A percentile compares a stretch with the other conserved stretches of the same genome.
Conservation (phyloP, 2,329 filamentous ascomycete species). For the Camillea tinctor region DNA sequence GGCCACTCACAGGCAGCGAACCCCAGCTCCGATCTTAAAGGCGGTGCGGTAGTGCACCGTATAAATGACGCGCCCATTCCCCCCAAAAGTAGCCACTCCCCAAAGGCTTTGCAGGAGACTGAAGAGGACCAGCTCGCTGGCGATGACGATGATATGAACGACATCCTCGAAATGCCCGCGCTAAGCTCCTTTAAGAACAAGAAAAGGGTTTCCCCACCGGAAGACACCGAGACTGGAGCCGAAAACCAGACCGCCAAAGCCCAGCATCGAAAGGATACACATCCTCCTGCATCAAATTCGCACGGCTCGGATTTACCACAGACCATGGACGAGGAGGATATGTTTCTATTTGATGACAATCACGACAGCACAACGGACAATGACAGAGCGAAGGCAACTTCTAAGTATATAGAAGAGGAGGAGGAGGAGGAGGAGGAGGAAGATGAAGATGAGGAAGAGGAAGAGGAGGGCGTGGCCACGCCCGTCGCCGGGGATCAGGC, state of each 20-base stretch:
- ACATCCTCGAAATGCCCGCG: slow-evolving; percentile 29
- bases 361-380: slow-evolving; percentile 13
- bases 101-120: slow-evolving; percentile 11
- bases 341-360: slow-evolving; percentile 47
- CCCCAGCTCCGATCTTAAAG: slow-evolving; percentile 6
- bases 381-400: slow-evolving; percentile 25
- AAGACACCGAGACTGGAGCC: slow-evolving; percentile 1
- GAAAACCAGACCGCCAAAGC: not conserved
- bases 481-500: slow-evolving; percentile 14
- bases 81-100: slow-evolving; percentile 8
- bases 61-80: slow-evolving; percentile 20
- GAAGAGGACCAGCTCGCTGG: slow-evolving; percentile 12
- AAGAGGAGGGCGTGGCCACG: slow-evolving; percentile 13
- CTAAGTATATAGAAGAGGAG: slow-evolving; percentile 36
- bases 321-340: slow-evolving; percentile 35
- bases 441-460: slow-evolving; percentile 28
- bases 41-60: slow-evolving; percentile 6
- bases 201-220: slow-evolving; percentile 27
- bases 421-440: slow-evolving; percentile 34
- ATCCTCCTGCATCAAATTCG: slow-evolving; percentile 10
- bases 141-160: slow-evolving; percentile 17
- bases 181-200: slow-evolving; percentile 28
- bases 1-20: slow-evolving; percentile 7
- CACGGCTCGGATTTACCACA: slow-evolving; percentile 1
- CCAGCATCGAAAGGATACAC: slow-evolving; percentile 4